Percentiles rank a stretch among this genome's conserved stretches.
These are phyloP conservation scores for Bimuria novae-zelandiae DNA, from an alignment of 2,329 filamentous ascomycete species.

Conservation along the genomic window DNA sequence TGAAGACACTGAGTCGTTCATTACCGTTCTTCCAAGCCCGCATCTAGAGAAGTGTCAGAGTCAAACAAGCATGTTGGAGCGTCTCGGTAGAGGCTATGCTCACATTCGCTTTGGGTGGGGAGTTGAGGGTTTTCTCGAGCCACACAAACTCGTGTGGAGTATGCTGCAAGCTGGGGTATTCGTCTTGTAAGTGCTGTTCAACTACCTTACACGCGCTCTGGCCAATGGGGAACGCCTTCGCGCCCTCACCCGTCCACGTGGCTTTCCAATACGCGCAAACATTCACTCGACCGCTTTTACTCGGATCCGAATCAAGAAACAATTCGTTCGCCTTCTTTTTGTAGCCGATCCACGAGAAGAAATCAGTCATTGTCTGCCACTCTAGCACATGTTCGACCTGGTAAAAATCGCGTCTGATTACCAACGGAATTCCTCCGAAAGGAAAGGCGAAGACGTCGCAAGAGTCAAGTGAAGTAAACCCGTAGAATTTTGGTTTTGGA, in stretches of 20 bases:
- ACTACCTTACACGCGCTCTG: not conserved
- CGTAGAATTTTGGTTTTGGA: too few relatives aligned
- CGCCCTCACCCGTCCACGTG: not conserved
- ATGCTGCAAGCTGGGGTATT: not conserved
- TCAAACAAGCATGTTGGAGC: too few relatives aligned
- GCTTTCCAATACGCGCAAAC: constrained; percentile 1
- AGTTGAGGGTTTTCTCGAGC: too few relatives aligned
- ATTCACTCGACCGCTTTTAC: not conserved
- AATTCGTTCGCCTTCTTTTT: not conserved
- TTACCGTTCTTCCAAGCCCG: too few relatives aligned
- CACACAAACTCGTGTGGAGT: not conserved
- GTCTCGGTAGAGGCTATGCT: too few relatives aligned
- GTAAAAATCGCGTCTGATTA: too few relatives aligned
- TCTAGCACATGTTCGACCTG: constrained; percentile 3
- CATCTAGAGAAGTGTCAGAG: too few relatives aligned
- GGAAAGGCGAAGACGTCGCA: too few relatives aligned
- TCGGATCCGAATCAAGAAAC: not conserved
- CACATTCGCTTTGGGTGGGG: too few relatives aligned
- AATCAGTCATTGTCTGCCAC: constrained; percentile 4
- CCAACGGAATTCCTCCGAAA: too few relatives aligned
- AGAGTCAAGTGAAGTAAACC: too few relatives aligned
- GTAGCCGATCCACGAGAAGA: not conserved
- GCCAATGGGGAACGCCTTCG: not conserved
- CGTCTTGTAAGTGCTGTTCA: not conserved
- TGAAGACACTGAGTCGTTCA: too few relatives aligned